phyloP scores from a whole-genome alignment of 495 filamentous ascomycete species.

The Penicillium fimorum region DNA sequence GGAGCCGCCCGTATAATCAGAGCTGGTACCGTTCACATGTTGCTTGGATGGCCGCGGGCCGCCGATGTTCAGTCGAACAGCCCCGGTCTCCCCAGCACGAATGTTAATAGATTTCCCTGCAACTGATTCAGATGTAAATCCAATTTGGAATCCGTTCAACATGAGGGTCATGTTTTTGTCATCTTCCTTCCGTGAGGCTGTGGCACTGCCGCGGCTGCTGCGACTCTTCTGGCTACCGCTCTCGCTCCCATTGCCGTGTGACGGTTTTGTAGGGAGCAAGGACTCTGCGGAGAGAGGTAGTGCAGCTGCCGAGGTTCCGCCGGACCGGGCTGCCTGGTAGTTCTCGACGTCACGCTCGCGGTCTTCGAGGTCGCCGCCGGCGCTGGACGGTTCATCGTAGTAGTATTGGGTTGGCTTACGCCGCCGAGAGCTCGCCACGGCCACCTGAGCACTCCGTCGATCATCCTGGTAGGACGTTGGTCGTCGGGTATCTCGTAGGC shows the following conservation, averaged over 20 bases:
- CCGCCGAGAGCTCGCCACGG: constrained; percentile 37
- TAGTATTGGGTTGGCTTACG: constrained; percentile 36
- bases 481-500: constrained; percentile 30
- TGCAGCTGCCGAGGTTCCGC: constrained; percentile 21
- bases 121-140: constrained; percentile 38
- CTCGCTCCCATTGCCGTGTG: constrained; percentile 37
- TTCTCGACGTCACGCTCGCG: constrained; percentile 35
- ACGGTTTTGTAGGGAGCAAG: constrained; percentile 32
- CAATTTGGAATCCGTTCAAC: constrained; percentile 46
- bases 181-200: constrained; percentile 34
- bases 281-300: constrained; percentile 39
- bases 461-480: constrained; percentile 36
- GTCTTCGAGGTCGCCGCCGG: constrained; percentile 24
- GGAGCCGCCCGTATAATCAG: constrained; percentile 34
- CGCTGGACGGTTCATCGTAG: constrained; percentile 21
- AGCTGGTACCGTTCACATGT: constrained; percentile 31
- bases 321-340: constrained; percentile 40
- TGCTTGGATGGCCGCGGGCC: constrained; percentile 35
- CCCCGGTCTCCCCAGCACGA: constrained; percentile 40
- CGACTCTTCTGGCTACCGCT: constrained; percentile 47
- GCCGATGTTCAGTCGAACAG: constrained; percentile 40
- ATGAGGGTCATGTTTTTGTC: constrained; percentile 44
- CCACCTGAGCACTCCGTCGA: constrained; percentile 30
- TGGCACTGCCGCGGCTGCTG: constrained; percentile 45
- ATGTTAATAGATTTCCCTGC: constrained; percentile 44